These are phyloP conservation scores for Tardiomyces digboiensis DNA, from an alignment of 1,139 yeast species.

Conservation along the genomic window DNA sequence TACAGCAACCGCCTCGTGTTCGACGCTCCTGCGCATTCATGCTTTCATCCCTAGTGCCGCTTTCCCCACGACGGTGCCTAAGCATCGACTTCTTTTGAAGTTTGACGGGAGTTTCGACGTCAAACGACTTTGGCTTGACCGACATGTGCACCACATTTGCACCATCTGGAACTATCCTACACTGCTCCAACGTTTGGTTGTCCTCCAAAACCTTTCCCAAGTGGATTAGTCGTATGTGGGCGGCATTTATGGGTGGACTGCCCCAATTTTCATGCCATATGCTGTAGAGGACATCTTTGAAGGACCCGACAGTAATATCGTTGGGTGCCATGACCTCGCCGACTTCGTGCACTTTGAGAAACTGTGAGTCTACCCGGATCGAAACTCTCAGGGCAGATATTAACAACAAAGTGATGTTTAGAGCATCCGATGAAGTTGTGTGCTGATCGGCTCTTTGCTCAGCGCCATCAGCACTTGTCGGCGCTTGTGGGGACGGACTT, in stretches of 20 bases:
- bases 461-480: too few relatives aligned
- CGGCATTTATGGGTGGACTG: conserved; percentile 13
- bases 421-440: conserved; percentile 3
- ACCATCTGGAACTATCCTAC: conserved; percentile 9
- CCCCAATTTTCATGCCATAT: conserved; percentile 17
- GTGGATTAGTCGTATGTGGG: conserved; percentile 20
- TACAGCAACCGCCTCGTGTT: background rate
- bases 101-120: background rate
- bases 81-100: background rate
- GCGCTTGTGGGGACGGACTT: too few relatives aligned
- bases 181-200: conserved; percentile 16
- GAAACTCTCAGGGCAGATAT: conserved; percentile 18
- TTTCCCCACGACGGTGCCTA: background rate
- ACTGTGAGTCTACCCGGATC: conserved; percentile 13
- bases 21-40: background rate
- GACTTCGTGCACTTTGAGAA: conserved; percentile 12
- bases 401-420: conserved; percentile 16
- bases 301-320: conserved; percentile 12
- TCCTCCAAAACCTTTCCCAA: conserved; percentile 24
- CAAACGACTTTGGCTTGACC: conserved; percentile 20
- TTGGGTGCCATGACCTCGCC: conserved; percentile 8
- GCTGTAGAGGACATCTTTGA: conserved; percentile 13
- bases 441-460: too few relatives aligned
- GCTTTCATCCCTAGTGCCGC: background rate
- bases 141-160: conserved; percentile 21